Evolutionary conservation across 2,329 filamentous ascomycete species (phyloP), one percentile per base, ranked within the genome.

Genomic region (Xenoacremonium recifei): DNA sequence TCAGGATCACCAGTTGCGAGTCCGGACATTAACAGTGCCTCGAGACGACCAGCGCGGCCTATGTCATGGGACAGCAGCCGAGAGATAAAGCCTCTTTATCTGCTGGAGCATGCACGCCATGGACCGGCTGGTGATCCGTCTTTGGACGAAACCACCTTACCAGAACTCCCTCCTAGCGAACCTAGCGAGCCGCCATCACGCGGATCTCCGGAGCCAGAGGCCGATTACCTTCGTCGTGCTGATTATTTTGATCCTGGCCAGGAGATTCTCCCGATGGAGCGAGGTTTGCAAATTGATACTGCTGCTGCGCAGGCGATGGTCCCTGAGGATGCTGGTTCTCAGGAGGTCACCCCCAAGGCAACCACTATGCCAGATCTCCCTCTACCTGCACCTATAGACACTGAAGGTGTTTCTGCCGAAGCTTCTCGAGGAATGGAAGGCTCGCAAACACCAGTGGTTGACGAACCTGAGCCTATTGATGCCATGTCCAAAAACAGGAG

Each of bases 71-170:
- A 82, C 33, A 79, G 67, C 49, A 76, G 75, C 15, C 78, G 78
- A 40, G 89, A 93, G 59, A 84, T 91, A 56, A 84, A 87, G 52
- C 91, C 91, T 0, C 69, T 96, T 7, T 92, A 87, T 64, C 81
- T 96, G 17, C 80, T 95, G 6, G 87, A 95, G 62, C 82, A 70
- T 49, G 70, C 69, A 4, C 68, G 72, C 7, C 67, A 70, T 31
- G 63, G 63, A 32, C 57, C 64, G 17, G 7, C 18, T n/a, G 16
- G 16, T n/a, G 32, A 34, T 15, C 17, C 32, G 5, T 53, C 55
- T 4, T 60, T 64, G 20, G 53, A 59, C 17, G 50, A 63, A 19
- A 59, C 72, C 31, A 57, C 68, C 4, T 62, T 81, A 2, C 77
- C 80, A 6, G 74, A 72, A 20, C 65, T 82, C 12, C 70, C 69